Base-by-base conservation (phyloP, 495 filamentous ascomycete genomes). In the Ascobolus immersus region DNA sequence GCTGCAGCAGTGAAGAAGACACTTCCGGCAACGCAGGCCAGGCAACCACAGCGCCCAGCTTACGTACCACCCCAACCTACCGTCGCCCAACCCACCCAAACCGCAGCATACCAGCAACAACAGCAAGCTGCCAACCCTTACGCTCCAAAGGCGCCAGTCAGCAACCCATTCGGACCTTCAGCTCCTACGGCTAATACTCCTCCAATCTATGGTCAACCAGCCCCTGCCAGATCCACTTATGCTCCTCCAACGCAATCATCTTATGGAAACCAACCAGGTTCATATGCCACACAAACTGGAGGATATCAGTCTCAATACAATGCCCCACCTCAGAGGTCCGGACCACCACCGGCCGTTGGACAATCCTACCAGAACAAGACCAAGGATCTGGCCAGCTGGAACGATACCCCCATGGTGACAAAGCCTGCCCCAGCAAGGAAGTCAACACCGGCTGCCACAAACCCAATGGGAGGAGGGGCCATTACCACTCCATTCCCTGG, bases 321-420 rank as follows among this genome's bases (percentile, higher is more conserved):
- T 12, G 53, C 60, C 12, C 61, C 70, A 28, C 70, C 67, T 37
- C 71, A 65, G 25, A 62, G 67, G 17, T 58, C 55, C 14, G 54
- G 57, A 24, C 58, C 59, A 36, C 55, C 67, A 21, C 74, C 75
- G 17, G 66, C 71, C 18, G 65, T 70, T 3, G 47, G 53, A 9
- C 57, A 53, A 13, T 58, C 61, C 34, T 72, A 77, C 9, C 79
- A 80, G 33, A 62, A 75, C 12, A 74, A 67, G 37, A 62, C 64
- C 39, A 67, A 65, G 37, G 69, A 74, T 37, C 65, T 68, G 26
- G 65, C 67, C 21, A 72, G 73, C 34, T 99, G 86, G 86, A 99
- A 99, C 43, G 86, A 99, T 53, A 69, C 84, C 36, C 86, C 86
- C 1, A 69, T 90, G 42, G 77, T 92, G 18, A 62, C 67, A 19